These are phyloP conservation scores for Artemisia argyi DNA, from an alignment of 129 eudicot genomes.

Conservation along the genomic window DNA sequence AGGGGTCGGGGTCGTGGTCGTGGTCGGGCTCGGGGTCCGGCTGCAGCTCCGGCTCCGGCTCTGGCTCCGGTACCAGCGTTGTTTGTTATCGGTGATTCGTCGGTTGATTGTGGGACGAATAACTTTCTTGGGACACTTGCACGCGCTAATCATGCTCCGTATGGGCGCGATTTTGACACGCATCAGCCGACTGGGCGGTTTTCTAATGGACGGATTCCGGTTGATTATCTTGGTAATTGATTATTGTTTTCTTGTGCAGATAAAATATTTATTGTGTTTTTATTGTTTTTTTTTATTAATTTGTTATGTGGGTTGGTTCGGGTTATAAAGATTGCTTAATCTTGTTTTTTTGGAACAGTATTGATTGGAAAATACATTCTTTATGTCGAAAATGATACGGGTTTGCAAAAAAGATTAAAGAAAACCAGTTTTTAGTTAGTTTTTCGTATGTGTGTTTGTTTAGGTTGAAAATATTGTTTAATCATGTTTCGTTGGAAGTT, in stretches of 20 bases:
- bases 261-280: slow-evolving; percentile 14
- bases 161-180: slow-evolving; percentile 92
- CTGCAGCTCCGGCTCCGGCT: not conserved
- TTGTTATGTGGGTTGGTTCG: too few species aligned
- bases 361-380: too few species aligned
- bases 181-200: slow-evolving; percentile 86
- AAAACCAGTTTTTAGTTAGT: too few species aligned
- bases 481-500: too few species aligned
- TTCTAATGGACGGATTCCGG: slow-evolving; percentile 86
- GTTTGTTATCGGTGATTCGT: slow-evolving; percentile 84
- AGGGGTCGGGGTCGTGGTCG: not conserved
- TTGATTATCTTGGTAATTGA: slow-evolving; percentile 76
- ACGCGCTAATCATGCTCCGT: slow-evolving; percentile 88
- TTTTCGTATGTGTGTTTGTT: too few species aligned
- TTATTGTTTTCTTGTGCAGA: slow-evolving; percentile 12
- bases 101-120: slow-evolving; percentile 96
- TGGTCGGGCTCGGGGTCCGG: not conserved
- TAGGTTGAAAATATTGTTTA: too few species aligned
- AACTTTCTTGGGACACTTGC: slow-evolving; percentile 93
- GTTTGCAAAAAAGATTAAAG: too few species aligned
- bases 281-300: not conserved
- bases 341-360: too few species aligned
- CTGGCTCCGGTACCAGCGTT: slow-evolving; percentile 56
- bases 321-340: too few species aligned
- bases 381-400: too few species aligned